Percentiles rank a stretch among this genome's conserved stretches.
Evolutionary conservation across 768 basidiomycete genomes (phyloP).

Genomic region (Boletus edulis): DNA sequence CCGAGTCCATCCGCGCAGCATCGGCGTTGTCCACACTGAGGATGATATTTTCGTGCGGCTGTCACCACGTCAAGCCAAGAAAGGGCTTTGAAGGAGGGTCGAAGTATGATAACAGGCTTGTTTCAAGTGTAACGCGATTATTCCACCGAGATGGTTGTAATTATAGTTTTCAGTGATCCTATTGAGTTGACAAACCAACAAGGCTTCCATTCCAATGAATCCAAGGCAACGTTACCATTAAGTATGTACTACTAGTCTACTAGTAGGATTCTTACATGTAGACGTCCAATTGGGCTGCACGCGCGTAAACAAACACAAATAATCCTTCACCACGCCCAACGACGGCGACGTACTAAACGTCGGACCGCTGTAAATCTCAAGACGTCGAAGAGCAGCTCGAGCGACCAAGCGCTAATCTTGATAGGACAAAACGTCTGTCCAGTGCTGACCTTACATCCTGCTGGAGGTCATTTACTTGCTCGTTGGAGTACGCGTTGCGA

Average conservation of each 20-base stretch:
- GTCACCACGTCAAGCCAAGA: not conserved
- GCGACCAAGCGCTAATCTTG: not conserved
- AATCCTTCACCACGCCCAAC: slow-evolving; percentile 6
- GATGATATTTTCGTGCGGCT: slow-evolving; percentile 16
- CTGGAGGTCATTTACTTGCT: not conserved
- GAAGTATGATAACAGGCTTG: too few relatives aligned
- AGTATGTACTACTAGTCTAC: too few relatives aligned
- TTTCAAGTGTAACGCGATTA: not conserved
- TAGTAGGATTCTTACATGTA: too few relatives aligned
- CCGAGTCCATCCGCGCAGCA: slow-evolving; percentile 10
- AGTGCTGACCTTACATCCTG: not conserved
- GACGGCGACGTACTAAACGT: slow-evolving; percentile 4
- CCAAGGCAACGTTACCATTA: too few relatives aligned
- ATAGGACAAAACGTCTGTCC: not conserved
- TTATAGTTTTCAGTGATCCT: not conserved
- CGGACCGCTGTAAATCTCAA: not conserved
- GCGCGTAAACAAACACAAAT: slow-evolving; percentile 13
- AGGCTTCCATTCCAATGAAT: not conserved
- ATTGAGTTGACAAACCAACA: not conserved
- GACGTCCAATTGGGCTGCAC: not conserved
- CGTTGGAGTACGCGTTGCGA: not conserved
- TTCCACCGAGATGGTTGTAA: not conserved
- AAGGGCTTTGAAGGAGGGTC: not conserved
- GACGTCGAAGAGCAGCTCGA: not conserved
- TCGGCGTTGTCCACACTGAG: slow-evolving; percentile 15